phyloP scores from a whole-genome alignment of 2,329 filamentous ascomycete genomes.

The Fusarium liriodendri region DNA sequence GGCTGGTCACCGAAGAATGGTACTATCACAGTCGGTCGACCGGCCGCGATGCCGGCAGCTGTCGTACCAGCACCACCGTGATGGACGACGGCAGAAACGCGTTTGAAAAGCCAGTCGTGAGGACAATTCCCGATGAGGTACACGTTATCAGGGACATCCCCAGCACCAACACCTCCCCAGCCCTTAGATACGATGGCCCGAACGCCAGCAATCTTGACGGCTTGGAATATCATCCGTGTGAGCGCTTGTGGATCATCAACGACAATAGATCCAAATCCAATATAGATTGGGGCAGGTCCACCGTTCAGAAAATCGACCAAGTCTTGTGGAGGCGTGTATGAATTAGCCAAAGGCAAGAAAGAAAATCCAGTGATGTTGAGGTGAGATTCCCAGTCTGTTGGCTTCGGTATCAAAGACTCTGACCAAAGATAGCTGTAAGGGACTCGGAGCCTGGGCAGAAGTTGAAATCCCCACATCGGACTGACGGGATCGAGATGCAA shows the following conservation, averaged over 20 bases:
- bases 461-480: slow-evolving; percentile 73
- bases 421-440: slow-evolving; percentile 81
- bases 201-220: slow-evolving; percentile 66
- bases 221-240: slow-evolving; percentile 69
- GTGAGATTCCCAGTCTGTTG: slow-evolving; percentile 69
- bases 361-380: slow-evolving; percentile 73
- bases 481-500: slow-evolving; percentile 74
- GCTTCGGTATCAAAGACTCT: slow-evolving; percentile 72
- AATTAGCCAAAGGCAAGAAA: slow-evolving; percentile 64
- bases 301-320: slow-evolving; percentile 64
- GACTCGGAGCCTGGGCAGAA: slow-evolving; percentile 70
- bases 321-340: slow-evolving; percentile 65
- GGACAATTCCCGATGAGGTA: slow-evolving; percentile 74
- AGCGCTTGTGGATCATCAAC: slow-evolving; percentile 70
- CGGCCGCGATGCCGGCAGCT: slow-evolving; percentile 70
- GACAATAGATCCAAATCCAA: slow-evolving; percentile 76
- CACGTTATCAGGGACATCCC: slow-evolving; percentile 60
- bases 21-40: slow-evolving; percentile 71
- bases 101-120: slow-evolving; percentile 74
- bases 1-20: slow-evolving; percentile 75
- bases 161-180: slow-evolving; percentile 70
- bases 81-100: slow-evolving; percentile 69
- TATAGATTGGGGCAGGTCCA: slow-evolving; percentile 71
- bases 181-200: slow-evolving; percentile 72
- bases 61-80: slow-evolving; percentile 75